Conservation (phyloP, 2,329 filamentous ascomycete genomes). For the Epichloe elymi region DNA sequence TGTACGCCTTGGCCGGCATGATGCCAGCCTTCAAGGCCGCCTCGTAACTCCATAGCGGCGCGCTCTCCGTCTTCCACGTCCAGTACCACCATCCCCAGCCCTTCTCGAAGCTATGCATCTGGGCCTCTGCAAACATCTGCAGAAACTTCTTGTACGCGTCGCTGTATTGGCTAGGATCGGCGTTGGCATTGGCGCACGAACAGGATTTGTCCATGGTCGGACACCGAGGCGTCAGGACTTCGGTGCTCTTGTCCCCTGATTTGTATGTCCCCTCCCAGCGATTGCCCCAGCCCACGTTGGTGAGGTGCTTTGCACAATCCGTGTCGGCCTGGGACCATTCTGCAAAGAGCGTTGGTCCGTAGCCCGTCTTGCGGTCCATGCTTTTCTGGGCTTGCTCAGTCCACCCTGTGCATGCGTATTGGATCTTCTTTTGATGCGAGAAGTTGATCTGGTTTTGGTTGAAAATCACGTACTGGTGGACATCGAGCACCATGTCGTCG, state of each 20-base stretch:
- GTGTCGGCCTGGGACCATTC: constrained; percentile 98
- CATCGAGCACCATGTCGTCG: constrained; percentile 73
- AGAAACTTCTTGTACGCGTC: constrained; percentile 73
- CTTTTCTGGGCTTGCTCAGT: constrained; percentile 61
- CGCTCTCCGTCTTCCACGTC: constrained; percentile 88
- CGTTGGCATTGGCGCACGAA: constrained; percentile 64
- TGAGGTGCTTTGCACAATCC: constrained; percentile 77
- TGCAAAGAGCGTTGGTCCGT: constrained; percentile 85
- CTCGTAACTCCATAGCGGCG: constrained; percentile 87
- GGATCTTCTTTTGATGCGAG: constrained; percentile 70
- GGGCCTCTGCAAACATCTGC: constrained; percentile 81
- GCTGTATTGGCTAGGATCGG: constrained; percentile 53
- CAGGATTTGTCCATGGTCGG: constrained; percentile 54
- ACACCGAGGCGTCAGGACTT: constrained; percentile 60
- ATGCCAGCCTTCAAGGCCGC: constrained; percentile 65
- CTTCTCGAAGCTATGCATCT: constrained; percentile 88
- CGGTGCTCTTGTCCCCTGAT: constrained; percentile 46
- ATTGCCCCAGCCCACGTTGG: constrained; percentile 77
- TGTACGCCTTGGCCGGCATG: constrained; percentile 62
- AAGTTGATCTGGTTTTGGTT: constrained; percentile 76
- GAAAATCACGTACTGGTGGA: constrained; percentile 98
- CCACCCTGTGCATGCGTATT: constrained; percentile 83
- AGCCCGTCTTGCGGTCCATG: constrained; percentile 63
- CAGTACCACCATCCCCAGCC: constrained; percentile 99
- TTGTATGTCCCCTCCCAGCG: constrained; percentile 85